Evolutionary conservation across 495 filamentous ascomycete genomes (phyloP).

Genomic region (Xylaria palmicola): DNA sequence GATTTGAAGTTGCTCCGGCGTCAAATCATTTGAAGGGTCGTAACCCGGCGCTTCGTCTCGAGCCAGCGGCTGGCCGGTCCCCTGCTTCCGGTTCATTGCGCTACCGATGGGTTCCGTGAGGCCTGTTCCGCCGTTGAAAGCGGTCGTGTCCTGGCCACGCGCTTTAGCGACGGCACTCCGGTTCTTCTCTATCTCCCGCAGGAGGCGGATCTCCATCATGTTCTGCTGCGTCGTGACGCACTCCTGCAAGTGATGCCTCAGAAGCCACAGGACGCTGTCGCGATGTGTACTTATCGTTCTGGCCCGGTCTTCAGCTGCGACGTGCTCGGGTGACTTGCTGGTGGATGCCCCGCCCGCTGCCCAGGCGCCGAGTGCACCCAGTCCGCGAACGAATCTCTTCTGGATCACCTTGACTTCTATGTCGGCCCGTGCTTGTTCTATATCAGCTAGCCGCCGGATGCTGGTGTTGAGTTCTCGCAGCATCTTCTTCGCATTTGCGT

Average conservation of each 20-base stretch:
- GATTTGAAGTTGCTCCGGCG: constrained; percentile 80
- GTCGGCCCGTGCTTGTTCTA: constrained; percentile 76
- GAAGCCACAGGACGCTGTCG: constrained; percentile 79
- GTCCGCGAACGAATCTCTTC: constrained; percentile 62
- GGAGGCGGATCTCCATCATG: constrained; percentile 89
- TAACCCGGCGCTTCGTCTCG: constrained; percentile 16
- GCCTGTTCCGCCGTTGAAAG: constrained; percentile 17
- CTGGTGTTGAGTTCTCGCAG: constrained; percentile 77
- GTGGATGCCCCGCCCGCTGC: constrained; percentile 56
- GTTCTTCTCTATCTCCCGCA: constrained; percentile 82
- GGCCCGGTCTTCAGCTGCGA: constrained; percentile 64
- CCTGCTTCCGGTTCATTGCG: constrained; percentile 19
- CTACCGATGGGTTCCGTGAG: constrained; percentile 18
- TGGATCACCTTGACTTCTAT: constrained; percentile 64
- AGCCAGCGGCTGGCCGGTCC: constrained; percentile 16
- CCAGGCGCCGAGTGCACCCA: constrained; percentile 69
- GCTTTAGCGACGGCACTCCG: constrained; percentile 80
- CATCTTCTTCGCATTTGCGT: constrained; percentile 76
- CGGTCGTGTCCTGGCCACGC: constrained; percentile 29
- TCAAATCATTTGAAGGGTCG: constrained; percentile 60
- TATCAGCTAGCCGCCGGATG: constrained; percentile 73
- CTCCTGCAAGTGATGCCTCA: constrained; percentile 71
- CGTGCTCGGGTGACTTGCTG: constrained; percentile 59
- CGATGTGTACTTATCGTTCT: constrained; percentile 60
- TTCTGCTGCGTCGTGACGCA: constrained; percentile 72